Evolutionary conservation across 257 asterid species (phyloP).

Genomic region (Solanum tarapatanum): DNA sequence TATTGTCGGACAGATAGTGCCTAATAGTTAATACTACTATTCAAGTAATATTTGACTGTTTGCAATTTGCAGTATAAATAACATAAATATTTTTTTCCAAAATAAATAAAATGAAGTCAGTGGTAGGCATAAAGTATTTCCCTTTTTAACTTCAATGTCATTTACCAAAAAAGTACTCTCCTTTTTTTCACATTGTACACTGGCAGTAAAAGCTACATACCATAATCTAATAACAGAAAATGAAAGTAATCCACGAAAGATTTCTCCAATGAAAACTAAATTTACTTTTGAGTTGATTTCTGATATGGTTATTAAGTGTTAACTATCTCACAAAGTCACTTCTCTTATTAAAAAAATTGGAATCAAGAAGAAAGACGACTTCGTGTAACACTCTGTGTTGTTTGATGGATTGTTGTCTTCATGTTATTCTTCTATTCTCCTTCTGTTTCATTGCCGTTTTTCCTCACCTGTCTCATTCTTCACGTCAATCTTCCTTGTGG

Average conservation of each 20-base stretch:
- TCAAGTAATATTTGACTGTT: neutral
- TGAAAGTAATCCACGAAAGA: neutral
- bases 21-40: neutral
- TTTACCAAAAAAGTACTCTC: neutral
- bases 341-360: neutral
- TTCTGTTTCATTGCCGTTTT: slow-evolving; percentile 17
- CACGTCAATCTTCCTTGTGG: slow-evolving; percentile 38
- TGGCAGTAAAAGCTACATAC: neutral
- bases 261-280: neutral
- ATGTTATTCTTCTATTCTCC: slow-evolving; percentile 23
- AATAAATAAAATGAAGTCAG: neutral
- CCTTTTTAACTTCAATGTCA: neutral
- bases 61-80: neutral
- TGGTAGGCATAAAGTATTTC: neutral
- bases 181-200: neutral
- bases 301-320: too few relatives aligned
- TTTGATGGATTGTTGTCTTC: slow-evolving; percentile 32
- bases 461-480: slow-evolving; percentile 9
- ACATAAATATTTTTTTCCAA: neutral
- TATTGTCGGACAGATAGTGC: neutral
- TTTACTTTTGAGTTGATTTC: neutral
- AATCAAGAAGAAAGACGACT: neutral
- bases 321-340: neutral
- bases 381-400: neutral
- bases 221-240: neutral